Conservation (phyloP, 2,329 filamentous ascomycete genomes). For the Claviceps sorghi region DNA sequence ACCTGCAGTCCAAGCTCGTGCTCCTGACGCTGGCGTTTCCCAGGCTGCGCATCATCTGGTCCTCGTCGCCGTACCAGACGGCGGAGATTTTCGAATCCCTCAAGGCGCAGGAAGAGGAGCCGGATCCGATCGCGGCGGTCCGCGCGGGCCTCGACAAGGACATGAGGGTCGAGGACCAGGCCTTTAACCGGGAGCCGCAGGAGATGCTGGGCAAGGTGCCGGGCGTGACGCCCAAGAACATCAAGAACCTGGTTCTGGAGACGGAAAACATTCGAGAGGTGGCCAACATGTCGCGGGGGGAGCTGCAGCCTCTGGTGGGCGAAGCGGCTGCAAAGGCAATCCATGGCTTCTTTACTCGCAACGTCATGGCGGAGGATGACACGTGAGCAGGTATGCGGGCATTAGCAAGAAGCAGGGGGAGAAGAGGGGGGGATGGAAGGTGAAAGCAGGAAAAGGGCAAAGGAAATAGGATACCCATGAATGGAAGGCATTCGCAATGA, state of each 20-base stretch:
- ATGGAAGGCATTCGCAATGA: background rate
- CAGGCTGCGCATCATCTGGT: slow-evolving; percentile 83
- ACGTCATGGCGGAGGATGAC: slow-evolving; percentile 36
- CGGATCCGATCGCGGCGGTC: slow-evolving; percentile 78
- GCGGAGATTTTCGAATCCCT: slow-evolving; percentile 92
- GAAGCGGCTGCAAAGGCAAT: slow-evolving; percentile 61
- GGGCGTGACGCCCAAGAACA: slow-evolving; percentile 66
- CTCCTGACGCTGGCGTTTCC: slow-evolving; percentile 88
- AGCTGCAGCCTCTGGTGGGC: slow-evolving; percentile 62
- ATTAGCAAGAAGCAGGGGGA: background rate
- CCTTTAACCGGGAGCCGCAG: slow-evolving; percentile 71
- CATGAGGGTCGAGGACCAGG: slow-evolving; percentile 48
- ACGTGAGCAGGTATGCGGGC: background rate
- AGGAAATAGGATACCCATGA: slow-evolving; percentile 5
- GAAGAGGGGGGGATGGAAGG: too few species aligned
- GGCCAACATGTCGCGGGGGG: slow-evolving; percentile 67
- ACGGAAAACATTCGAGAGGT: slow-evolving; percentile 67
- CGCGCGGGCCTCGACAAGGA: slow-evolving; percentile 53
- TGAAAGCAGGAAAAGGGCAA: background rate
- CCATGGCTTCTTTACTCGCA: slow-evolving; percentile 61
- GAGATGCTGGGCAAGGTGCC: slow-evolving; percentile 82
- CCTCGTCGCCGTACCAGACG: slow-evolving; percentile 81
- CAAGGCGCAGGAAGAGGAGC: slow-evolving; percentile 79
- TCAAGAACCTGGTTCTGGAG: slow-evolving; percentile 56
- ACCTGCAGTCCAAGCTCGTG: slow-evolving; percentile 83